Conservation (phyloP, 73 alveolate genomes). For the Stentor roeselii region DNA sequence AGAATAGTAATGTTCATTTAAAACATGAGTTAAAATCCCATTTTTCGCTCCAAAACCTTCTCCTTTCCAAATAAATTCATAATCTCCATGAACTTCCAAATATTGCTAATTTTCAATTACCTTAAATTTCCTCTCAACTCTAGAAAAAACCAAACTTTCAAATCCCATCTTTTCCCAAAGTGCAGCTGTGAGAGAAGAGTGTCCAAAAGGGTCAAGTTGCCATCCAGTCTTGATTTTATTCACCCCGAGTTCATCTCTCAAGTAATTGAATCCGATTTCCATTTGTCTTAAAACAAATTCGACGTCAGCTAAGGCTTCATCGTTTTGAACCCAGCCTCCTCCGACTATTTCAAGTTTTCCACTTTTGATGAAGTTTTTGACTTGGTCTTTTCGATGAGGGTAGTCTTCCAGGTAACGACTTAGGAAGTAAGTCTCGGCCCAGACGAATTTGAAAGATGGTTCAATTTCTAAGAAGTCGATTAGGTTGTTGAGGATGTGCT, state of each 20-base stretch:
- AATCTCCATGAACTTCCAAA: not conserved
- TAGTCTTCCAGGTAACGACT: not conserved
- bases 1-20: not conserved
- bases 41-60: not conserved
- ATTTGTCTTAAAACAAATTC: conserved; percentile 46
- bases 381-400: not conserved
- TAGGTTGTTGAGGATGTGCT: not conserved
- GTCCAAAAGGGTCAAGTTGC: conserved; percentile 89
- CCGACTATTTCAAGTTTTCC: too few species aligned
- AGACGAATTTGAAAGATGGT: conserved; percentile 20
- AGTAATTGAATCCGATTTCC: conserved; percentile 70
- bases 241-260: conserved; percentile 65
- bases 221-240: conserved; percentile 72
- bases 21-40: not conserved
- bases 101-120: not conserved
- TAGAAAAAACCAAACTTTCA: conserved; percentile 41
- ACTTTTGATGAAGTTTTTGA: not conserved
- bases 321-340: conserved; percentile 21
- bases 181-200: conserved; percentile 56
- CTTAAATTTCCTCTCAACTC: conserved; percentile 31
- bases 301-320: conserved; percentile 38
- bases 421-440: conserved; percentile 41
- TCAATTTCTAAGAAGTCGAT: not conserved
- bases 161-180: conserved; percentile 42
- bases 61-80: not conserved